Percentiles rank a stretch among this genome's conserved stretches.
phyloP scores from a whole-genome alignment of 2,329 filamentous ascomycete species.

The Cladosporium sphaerospermum region DNA sequence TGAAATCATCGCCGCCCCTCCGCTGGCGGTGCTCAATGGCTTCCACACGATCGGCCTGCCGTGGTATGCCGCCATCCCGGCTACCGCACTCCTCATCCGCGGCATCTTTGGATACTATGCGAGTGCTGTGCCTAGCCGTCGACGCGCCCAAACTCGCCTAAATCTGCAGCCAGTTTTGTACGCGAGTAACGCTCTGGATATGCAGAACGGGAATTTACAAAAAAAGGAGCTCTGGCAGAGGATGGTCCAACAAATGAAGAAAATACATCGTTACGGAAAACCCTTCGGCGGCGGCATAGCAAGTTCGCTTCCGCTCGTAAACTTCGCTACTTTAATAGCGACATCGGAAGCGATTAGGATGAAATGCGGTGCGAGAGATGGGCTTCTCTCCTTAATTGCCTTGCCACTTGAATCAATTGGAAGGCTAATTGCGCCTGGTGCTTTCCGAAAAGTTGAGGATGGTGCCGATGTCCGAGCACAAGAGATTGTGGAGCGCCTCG shows the following conservation, averaged over 20 bases:
- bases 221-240: not conserved
- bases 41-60: constrained; percentile 26
- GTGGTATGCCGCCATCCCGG: constrained; percentile 27
- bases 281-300: constrained; percentile 15
- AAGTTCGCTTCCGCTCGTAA: constrained; percentile 11
- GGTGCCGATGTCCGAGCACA: not conserved
- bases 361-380: constrained; percentile 23
- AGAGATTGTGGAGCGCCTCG: not conserved
- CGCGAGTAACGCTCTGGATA: not conserved
- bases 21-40: constrained; percentile 18
- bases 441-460: not conserved
- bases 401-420: constrained; percentile 11
- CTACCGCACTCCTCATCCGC: constrained; percentile 25
- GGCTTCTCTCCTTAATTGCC: constrained; percentile 21
- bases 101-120: constrained; percentile 24
- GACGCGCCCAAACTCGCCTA: constrained; percentile 14
- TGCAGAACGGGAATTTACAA: not conserved
- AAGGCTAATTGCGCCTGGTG: not conserved
- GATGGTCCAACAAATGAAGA: not conserved
- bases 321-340: constrained; percentile 22
- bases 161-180: constrained; percentile 18
- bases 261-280: constrained; percentile 12
- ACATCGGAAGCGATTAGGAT: constrained; percentile 25
- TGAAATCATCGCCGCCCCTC: constrained; percentile 14
- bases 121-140: constrained; percentile 16